Conservation (phyloP, 306 rosid genomes). For the Hippophae tibetana region DNA sequence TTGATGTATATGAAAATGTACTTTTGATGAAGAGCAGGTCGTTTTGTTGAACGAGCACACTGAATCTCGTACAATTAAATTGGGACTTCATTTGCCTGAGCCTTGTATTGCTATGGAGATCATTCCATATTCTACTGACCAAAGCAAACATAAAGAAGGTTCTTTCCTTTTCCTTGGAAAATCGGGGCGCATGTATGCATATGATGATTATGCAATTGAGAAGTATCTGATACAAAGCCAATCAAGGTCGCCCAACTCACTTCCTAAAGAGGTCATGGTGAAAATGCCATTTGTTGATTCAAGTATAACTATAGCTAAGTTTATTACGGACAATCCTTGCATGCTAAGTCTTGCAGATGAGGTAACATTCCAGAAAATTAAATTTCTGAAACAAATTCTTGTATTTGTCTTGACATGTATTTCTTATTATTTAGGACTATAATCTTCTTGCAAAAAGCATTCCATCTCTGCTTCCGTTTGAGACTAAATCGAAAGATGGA, state of each 20-base stretch:
- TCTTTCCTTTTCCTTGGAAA: conserved; percentile 60
- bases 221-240: conserved; percentile 67
- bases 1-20: not conserved
- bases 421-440: conserved; percentile 45
- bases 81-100: conserved; percentile 67
- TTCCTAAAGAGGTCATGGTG: conserved; percentile 63
- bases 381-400: not conserved
- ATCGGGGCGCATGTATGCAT: conserved; percentile 55
- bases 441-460: conserved; percentile 35
- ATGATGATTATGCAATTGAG: conserved; percentile 60
- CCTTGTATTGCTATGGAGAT: conserved; percentile 62
- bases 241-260: conserved; percentile 48
- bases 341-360: conserved; percentile 36
- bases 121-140: conserved; percentile 52
- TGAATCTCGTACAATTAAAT: conserved; percentile 60
- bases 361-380: conserved; percentile 32
- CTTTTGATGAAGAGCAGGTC: conserved; percentile 38
- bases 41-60: conserved; percentile 64
- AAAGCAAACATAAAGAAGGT: conserved; percentile 57
- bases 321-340: conserved; percentile 42
- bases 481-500: conserved; percentile 52
- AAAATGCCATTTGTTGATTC: conserved; percentile 72
- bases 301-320: conserved; percentile 51
- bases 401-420: conserved; percentile 10
- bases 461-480: conserved; percentile 51